Evolutionary conservation across 106 monocot species (phyloP), one percentile per base, ranked within the genome.

Genomic region (Dendrobium catenatum): DNA sequence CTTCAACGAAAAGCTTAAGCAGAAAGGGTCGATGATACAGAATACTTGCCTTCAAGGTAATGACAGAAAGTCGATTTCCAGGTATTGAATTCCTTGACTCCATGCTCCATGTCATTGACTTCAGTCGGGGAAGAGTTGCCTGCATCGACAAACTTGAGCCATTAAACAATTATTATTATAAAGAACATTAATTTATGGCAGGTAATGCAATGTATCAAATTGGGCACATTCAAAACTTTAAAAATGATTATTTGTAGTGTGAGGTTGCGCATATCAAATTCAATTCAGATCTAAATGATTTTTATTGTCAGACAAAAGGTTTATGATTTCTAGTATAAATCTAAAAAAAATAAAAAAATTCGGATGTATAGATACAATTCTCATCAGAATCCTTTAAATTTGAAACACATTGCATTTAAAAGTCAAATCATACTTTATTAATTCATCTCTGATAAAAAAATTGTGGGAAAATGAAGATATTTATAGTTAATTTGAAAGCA

Each of bases 71-170:
- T 6, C 84, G 87, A 84, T 86, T 87, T 84, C 75, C 81, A 68
- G 87, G 86, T 82, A 42, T 42, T 73, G 80, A 86, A 76, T 74
- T 80, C 49, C 73, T 79, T 15, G 80, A 82, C 68, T 92, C 83
- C 77, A 92, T 84, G 8, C 49, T 85, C 89, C 91, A 92, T 68
- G 89, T 92, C 87, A 92, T 89, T 64, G 89, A 87, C 49, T 89
- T 89, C 19, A 92, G 86, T 33, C 72, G 79, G 17, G 89, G 85
- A 84, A 89, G 80, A 83, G 27, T 80, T 75, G 19, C 81, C 91
- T 92, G 48, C 20, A 78, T 47, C 78, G 73, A 42, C 18, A 33
- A 42, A 42, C 73, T 74, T 41, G 40, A 40, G 40, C 1, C 18
- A 74, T 74, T 40, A 43, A 26, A 43, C 40, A 10, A 42, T 16